Base-by-base conservation (phyloP, 148 eudicot genomes). In the Camellia japonica region DNA sequence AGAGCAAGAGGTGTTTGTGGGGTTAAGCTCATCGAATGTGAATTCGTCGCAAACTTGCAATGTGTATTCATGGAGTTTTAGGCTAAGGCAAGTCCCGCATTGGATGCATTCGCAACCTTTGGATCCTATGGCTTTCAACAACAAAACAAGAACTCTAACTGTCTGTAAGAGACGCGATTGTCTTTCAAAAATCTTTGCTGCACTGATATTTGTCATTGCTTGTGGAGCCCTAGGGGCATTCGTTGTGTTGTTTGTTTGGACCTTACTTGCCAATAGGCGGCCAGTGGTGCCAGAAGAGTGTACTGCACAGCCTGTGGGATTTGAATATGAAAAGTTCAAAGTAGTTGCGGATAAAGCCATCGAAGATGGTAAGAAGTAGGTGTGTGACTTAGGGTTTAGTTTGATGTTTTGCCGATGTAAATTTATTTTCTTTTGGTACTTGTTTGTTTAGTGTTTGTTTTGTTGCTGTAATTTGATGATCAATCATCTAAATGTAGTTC, bases 21-120 rank as follows among this genome's bases (percentile, higher is more conserved):
- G 93, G 9, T 83, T 93, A 73, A 90, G 87, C 64, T 89, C 98
- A 6, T 86, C 92, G 4, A 89, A 82, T 76, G 82, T 79, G 19
- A 95, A 93, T 73, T 85, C 97, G 0, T 81, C 90, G 0, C 93
- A 91, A 60, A 81, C 78, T 12, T 89, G 89, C 64, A 89, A 75
- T 55, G 5, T 95, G 44, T 85, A 87, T 74, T 90, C 94, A 0
- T 95, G 95, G 97, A 90, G 95, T 73, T 93, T 93, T 41, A 87
- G 82, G 73, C 51, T 85, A 16, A 83, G 94, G 82, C 62, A 30
- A 38, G 82, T 81, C 15, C 98, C 96, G 0, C 81, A 82, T 4
- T 91, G 95, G 94, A 87, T 90, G 96, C 98, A 93, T 86, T 95
- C 98, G 0, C 74, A 95, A 58, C 96, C 98, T 0, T 20, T 95